Conservation (phyloP, 2,329 filamentous ascomycete species). For the Colletotrichum lindemuthianum region DNA sequence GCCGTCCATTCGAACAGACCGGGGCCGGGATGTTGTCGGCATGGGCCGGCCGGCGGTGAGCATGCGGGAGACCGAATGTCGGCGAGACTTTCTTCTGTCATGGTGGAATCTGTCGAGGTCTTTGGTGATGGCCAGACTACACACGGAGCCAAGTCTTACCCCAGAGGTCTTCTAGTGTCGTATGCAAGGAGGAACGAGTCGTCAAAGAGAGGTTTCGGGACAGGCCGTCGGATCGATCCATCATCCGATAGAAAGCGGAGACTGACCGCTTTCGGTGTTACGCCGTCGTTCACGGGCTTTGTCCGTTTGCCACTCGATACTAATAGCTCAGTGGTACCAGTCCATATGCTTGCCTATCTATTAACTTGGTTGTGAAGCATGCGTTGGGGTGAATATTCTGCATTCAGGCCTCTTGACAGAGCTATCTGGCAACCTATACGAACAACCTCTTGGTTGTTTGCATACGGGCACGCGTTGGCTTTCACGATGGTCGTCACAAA, state of each 20-base stretch:
- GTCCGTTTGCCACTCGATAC: neutral
- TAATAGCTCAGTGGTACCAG: too few species aligned
- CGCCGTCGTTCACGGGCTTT: neutral
- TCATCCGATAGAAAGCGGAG: conserved; percentile 11
- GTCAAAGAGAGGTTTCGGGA: neutral
- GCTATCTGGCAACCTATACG: too few species aligned
- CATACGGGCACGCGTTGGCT: too few species aligned
- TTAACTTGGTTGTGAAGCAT: neutral
- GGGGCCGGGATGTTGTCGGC: conserved; percentile 10
- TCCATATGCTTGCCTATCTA: neutral
- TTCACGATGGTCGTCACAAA: too few species aligned
- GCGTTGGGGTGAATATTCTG: neutral
- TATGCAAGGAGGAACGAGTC: too few species aligned
- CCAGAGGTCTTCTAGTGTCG: too few species aligned
- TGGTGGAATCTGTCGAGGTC: neutral
- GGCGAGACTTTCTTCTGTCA: neutral
- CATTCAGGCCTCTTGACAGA: too few species aligned
- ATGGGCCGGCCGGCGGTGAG: conserved; percentile 14
- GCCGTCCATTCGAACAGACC: conserved; percentile 23
- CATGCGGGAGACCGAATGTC: neutral
- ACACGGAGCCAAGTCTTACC: too few species aligned
- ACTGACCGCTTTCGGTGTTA: neutral
- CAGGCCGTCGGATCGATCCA: conserved; percentile 15
- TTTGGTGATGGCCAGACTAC: too few species aligned
- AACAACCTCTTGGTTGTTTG: too few species aligned